phyloP scores from a whole-genome alignment of 306 rosid genomes.

The Corylus heterophylla region DNA sequence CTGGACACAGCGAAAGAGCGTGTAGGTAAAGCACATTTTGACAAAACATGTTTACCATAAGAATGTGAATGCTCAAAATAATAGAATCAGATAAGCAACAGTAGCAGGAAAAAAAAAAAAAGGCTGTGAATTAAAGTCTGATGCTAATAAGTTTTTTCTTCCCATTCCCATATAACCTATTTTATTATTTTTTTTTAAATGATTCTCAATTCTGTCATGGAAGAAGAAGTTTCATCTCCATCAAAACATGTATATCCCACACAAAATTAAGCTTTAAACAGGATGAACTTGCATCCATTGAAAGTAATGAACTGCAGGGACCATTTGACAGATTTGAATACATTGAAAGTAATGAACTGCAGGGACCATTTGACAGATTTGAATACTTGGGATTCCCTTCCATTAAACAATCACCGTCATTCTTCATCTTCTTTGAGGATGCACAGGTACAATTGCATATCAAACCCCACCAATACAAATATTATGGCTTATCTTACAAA shows the following conservation, averaged over 20 bases:
- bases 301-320: background rate
- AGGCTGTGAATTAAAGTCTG: background rate
- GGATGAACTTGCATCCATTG: background rate
- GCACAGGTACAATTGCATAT: too few relatives aligned
- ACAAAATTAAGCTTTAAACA: background rate
- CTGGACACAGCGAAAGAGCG: conserved; percentile 32
- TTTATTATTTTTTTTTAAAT: too few relatives aligned
- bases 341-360: background rate
- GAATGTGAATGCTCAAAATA: background rate
- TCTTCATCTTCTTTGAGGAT: too few relatives aligned
- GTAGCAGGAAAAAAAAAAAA: too few relatives aligned
- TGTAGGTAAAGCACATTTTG: background rate
- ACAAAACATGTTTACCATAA: background rate
- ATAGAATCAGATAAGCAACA: background rate
- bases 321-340: background rate
- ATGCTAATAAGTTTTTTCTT: too few relatives aligned
- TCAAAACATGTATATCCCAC: background rate
- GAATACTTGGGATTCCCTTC: too few relatives aligned
- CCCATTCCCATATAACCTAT: background rate
- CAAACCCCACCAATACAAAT: too few relatives aligned
- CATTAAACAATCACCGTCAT: too few relatives aligned
- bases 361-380: background rate
- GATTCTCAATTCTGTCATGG: background rate
- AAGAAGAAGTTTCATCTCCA: background rate
- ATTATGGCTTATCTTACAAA: too few relatives aligned